Evolutionary conservation across 2,329 filamentous ascomycete species (phyloP).

Genomic region (Exophiala spinifera): DNA sequence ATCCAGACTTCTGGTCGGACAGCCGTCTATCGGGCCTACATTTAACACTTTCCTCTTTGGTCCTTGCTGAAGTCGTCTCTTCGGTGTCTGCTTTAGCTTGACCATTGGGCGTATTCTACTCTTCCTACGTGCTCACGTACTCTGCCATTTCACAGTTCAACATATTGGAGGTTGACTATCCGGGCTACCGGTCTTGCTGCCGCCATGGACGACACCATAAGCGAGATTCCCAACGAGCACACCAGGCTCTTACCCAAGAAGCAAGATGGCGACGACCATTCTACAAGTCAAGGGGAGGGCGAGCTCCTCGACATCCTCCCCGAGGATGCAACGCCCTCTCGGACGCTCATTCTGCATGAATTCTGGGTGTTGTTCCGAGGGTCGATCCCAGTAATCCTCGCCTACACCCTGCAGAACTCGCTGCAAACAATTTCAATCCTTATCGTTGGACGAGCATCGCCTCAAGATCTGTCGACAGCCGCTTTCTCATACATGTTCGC

Average conservation of each 20-base stretch:
- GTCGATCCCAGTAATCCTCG: conserved; percentile 74
- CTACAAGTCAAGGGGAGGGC: conserved; percentile 22
- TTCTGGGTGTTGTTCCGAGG: conserved; percentile 66
- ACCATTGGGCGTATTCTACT: too few species aligned
- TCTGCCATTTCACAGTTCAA: too few species aligned
- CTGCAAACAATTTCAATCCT: conserved; percentile 79
- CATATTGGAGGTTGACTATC: too few species aligned
- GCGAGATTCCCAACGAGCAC: conserved; percentile 38
- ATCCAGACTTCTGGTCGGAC: background rate
- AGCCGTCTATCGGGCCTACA: background rate
- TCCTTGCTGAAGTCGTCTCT: background rate
- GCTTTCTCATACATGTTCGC: conserved; percentile 94
- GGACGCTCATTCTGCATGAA: conserved; percentile 51
- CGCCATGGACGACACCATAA: conserved; percentile 15
- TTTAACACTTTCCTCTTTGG: background rate
- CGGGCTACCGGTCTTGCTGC: background rate
- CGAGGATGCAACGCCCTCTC: conserved; percentile 31
- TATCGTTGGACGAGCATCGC: conserved; percentile 74
- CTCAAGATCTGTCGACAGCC: conserved; percentile 74
- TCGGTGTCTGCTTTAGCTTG: too few species aligned
- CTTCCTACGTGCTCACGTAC: too few species aligned
- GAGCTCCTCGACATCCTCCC: conserved; percentile 26
- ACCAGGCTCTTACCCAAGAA: conserved; percentile 43
- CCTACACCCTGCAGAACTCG: conserved; percentile 82
- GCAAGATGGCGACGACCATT: conserved; percentile 13